phyloP scores from a whole-genome alignment of 768 basidiomycete genomes.

The Agrocybe praecox region DNA sequence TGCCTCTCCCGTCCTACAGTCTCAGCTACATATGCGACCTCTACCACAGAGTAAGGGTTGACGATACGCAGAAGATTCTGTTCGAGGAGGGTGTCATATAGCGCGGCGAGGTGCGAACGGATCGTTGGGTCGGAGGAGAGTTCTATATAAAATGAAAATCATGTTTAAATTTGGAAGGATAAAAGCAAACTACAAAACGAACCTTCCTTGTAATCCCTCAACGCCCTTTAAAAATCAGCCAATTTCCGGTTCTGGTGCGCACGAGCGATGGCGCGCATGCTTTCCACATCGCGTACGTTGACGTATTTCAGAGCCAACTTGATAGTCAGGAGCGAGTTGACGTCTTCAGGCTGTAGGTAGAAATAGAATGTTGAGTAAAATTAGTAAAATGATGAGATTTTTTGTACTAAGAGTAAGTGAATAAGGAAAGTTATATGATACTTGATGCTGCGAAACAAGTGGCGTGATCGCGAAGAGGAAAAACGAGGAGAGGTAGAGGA shows the following conservation, averaged over 20 bases:
- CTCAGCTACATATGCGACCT: conserved; percentile 89
- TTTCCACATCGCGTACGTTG: conserved; percentile 86
- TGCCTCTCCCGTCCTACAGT: conserved; percentile 83
- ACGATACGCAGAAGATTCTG: conserved; percentile 95
- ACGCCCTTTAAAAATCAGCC: conserved; percentile 84
- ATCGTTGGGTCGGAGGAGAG: conserved; percentile 95
- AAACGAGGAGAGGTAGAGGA: too few species aligned
- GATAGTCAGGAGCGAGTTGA: conserved; percentile 80
- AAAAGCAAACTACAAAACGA: neutral
- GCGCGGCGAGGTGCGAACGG: conserved; percentile 87
- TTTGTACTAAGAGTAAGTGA: too few species aligned
- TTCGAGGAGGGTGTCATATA: conserved; percentile 97
- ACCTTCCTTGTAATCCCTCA: conserved; percentile 87
- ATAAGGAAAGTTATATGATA: too few species aligned
- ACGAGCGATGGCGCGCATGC: conserved; percentile 92
- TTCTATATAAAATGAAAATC: conserved; percentile 47
- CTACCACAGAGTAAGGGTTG: conserved; percentile 95
- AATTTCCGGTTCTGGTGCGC: conserved; percentile 94
- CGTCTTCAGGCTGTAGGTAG: conserved; percentile 81
- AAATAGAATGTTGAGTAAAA: too few species aligned
- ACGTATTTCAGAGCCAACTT: conserved; percentile 91
- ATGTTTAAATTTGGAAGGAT: too few species aligned
- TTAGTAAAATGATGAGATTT: too few species aligned
- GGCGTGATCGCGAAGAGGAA: too few species aligned
- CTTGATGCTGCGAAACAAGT: too few species aligned